Base-by-base conservation (phyloP, 163 green algal genomes). In the Trebouxiophyceae sp. region DNA sequence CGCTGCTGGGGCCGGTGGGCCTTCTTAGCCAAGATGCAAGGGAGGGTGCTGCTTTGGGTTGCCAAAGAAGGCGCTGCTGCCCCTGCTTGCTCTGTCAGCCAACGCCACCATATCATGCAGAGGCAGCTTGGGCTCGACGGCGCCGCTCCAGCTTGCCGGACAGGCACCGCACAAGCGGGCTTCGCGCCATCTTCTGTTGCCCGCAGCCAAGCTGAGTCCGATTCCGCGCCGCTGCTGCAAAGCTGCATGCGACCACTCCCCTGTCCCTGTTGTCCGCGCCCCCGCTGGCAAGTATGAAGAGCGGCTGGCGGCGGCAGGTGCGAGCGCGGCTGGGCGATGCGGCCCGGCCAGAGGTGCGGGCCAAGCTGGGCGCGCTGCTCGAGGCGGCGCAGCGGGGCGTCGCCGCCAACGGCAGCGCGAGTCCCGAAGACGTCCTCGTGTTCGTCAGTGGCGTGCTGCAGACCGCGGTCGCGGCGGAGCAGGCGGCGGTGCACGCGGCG, bases 351-450 rank as follows among this genome's bases (percentile, higher is more conserved):
- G 76, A 67, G 19, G 66, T 85, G 4, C 76, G 81, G 12, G 70
- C 73, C 33, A 89, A 93, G 73, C 72, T 98, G 45, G 45, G 63
- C 32, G 66, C 72, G 69, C 84, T 97, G 69, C 81, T 97, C 33
- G 65, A 85, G 63, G 69, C 83, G 33, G 82, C 88, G 2, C 74
- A 79, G 7, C 72, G 78, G 2, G 92, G 92, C 27, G 31, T 95
- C n/a, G 45, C 75, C 20, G 59, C 58, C 19, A 97, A 97, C 72
- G 77, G 78, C 20, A 87, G 72, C 4, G 83, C 82, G 4, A 74
- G 39, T 0, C 56, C 82, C 1, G 39, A 76, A 23, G 77, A 87
- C 31, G 33, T 96, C 33, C 66, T 89, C 33, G 61, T 85, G 54
- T 91, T 91, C 57, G 70, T 87, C 6, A 75, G 86, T 55, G 58